Base-by-base conservation (phyloP, 1,284 basidiomycete genomes). In the Trametes pubescens region DNA sequence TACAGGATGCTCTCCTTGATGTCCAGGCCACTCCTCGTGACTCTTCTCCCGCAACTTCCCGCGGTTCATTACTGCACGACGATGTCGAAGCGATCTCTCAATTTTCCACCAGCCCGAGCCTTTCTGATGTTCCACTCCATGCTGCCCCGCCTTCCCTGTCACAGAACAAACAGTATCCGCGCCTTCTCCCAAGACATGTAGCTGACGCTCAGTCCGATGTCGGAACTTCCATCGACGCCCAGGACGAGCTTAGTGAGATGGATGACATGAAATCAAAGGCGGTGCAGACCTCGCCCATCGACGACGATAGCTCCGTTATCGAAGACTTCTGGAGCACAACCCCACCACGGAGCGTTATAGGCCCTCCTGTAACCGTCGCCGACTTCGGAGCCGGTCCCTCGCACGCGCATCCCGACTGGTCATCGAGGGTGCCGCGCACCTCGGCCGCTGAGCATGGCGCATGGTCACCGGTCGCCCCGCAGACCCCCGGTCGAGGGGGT, bases 191-290 rank as follows among this genome's bases (percentile, higher is more conserved):
- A 32, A 52, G 64, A 38, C 49, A 22, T 14, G 24, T 60, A 35
- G 61, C 54, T 21, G 43, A 40, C 24, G 32, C 63, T 32, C 58
- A 67, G 21, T 64, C 61, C 40, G 62, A 66, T 21, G 63, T 59
- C n/a, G 70, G 64, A 11, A 55, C 65, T 48, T 65, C 57, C 46
- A 65, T 64, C 53, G 37, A 64, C 21, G 24, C 57, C 51, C 62
- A 67, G 56, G 48, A 59, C 29, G 53, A 61, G 48, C 56, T 56
- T 18, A 59, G 61, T 14, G 66, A 68, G 43, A 62, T 64, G 34
- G 64, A 66, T 16, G 58, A 67, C 9, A 29, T 66, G 47, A 64
- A 68, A 52, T 61, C 65, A 22, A 66, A 57, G 44, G 63, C 60
- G 48, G 57, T 66, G 22, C 67, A 65, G 49, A 59, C 65, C 9